Evolutionary conservation across 1,139 yeast species (phyloP).

Genomic region (Yamadazyma buinensis): DNA sequence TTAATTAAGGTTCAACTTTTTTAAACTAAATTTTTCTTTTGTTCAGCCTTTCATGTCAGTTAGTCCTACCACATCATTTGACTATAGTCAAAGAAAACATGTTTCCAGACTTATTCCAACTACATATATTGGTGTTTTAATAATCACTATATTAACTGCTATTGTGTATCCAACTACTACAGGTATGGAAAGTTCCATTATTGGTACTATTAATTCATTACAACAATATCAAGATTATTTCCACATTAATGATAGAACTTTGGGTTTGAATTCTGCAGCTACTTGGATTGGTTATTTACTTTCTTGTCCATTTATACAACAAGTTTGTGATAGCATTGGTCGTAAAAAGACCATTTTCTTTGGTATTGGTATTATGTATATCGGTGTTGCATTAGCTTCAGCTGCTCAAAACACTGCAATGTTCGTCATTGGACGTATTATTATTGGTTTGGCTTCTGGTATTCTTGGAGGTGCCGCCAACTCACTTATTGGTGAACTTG

Average conservation of each 20-base stretch:
- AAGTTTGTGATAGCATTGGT: conserved; percentile 12
- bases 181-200: conserved; percentile 1
- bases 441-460: conserved; percentile 14
- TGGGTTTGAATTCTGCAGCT: conserved; percentile 1
- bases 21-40: too few species aligned
- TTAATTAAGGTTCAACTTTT: too few species aligned
- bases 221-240: background rate
- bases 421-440: conserved; percentile 15
- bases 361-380: conserved; percentile 8
- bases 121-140: background rate
- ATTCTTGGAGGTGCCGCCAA: conserved; percentile 10
- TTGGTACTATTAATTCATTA: conserved; percentile 1
- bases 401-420: conserved; percentile 16
- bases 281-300: conserved; percentile 1
- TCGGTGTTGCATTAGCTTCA: conserved; percentile 15
- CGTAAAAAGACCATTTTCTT: conserved; percentile 11
- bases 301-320: background rate
- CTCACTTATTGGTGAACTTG: conserved; percentile 14
- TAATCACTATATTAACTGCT: background rate
- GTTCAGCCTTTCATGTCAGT: too few species aligned
- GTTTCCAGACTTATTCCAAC: background rate
- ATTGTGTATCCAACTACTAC: background rate
- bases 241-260: background rate
- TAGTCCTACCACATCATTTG: too few species aligned
- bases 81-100: background rate